Conservation (phyloP, 2,329 filamentous ascomycete genomes). For the Verruconis gallopava region DNA sequence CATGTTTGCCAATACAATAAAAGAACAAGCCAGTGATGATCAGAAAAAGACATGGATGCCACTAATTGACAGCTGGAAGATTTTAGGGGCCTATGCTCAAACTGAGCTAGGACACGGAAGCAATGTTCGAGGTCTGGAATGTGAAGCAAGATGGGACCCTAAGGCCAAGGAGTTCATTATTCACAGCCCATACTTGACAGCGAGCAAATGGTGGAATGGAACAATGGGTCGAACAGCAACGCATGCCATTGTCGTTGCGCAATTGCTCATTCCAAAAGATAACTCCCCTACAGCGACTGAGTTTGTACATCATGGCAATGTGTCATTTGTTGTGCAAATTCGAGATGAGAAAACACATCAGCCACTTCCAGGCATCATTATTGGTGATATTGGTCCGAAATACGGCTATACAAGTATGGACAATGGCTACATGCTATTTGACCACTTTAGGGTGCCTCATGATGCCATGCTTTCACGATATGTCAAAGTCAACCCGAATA, state of each 20-base stretch:
- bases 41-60: slow-evolving; percentile 38
- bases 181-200: slow-evolving; percentile 38
- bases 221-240: slow-evolving; percentile 41
- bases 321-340: slow-evolving; percentile 41
- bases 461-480: slow-evolving; percentile 38
- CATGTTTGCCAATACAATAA: slow-evolving; percentile 40
- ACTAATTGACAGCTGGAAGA: slow-evolving; percentile 35
- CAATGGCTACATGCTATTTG: slow-evolving; percentile 41
- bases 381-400: slow-evolving; percentile 44
- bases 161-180: slow-evolving; percentile 34
- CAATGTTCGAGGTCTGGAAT: slow-evolving; percentile 39
- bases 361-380: slow-evolving; percentile 34
- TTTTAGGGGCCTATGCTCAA: slow-evolving; percentile 40
- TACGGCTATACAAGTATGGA: slow-evolving; percentile 42
- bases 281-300: slow-evolving; percentile 13
- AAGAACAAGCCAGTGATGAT: slow-evolving; percentile 35
- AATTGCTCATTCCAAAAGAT: slow-evolving; percentile 31
- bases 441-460: slow-evolving; percentile 34
- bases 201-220: slow-evolving; percentile 44
- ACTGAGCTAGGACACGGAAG: slow-evolving; percentile 41
- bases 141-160: slow-evolving; percentile 34
- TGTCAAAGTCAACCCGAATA: slow-evolving; percentile 33
- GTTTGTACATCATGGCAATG: slow-evolving; percentile 35
- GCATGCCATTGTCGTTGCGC: slow-evolving; percentile 41
- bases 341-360: slow-evolving; percentile 35